Evolutionary conservation across 495 filamentous ascomycete genomes (phyloP).

Genomic region (Penicillium psychrofluorescens): DNA sequence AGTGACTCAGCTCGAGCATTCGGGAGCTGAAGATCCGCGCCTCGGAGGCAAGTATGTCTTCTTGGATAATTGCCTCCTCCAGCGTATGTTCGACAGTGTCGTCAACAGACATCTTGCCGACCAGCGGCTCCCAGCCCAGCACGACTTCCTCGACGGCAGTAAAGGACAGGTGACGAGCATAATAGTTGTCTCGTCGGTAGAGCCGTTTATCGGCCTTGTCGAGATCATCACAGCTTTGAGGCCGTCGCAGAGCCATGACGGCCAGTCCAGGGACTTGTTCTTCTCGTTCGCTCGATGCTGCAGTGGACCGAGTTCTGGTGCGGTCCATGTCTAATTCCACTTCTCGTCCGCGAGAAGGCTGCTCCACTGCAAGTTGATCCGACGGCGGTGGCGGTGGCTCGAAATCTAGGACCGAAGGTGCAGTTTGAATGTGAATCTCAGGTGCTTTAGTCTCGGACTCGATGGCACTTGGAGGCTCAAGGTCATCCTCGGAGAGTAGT

Average conservation of each 20-base stretch:
- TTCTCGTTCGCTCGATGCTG: slow-evolving; percentile 24
- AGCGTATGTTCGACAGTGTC: slow-evolving; percentile 16
- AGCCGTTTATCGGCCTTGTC: slow-evolving; percentile 10
- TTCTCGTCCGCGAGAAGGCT: slow-evolving; percentile 13
- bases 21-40: slow-evolving; percentile 51
- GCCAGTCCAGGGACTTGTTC: slow-evolving; percentile 14
- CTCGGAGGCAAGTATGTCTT: slow-evolving; percentile 49
- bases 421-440: slow-evolving; percentile 30
- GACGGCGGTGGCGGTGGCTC: slow-evolving; percentile 13
- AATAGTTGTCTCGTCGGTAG: slow-evolving; percentile 32
- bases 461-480: too few species aligned
- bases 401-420: slow-evolving; percentile 9
- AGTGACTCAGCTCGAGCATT: slow-evolving; percentile 42
- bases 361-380: slow-evolving; percentile 4
- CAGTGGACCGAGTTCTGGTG: slow-evolving; percentile 26
- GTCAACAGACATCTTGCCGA: slow-evolving; percentile 27
- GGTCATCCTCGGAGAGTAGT: slow-evolving; percentile 4
- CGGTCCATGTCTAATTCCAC: slow-evolving; percentile 26
- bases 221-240: slow-evolving; percentile 37
- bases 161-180: slow-evolving; percentile 81
- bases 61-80: slow-evolving; percentile 36
- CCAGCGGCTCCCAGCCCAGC: slow-evolving; percentile 55
- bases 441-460: slow-evolving; percentile 17
- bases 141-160: slow-evolving; percentile 82
- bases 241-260: slow-evolving; percentile 33